Conservation (phyloP, 495 filamentous ascomycete species). For the Ramalina intermedia region DNA sequence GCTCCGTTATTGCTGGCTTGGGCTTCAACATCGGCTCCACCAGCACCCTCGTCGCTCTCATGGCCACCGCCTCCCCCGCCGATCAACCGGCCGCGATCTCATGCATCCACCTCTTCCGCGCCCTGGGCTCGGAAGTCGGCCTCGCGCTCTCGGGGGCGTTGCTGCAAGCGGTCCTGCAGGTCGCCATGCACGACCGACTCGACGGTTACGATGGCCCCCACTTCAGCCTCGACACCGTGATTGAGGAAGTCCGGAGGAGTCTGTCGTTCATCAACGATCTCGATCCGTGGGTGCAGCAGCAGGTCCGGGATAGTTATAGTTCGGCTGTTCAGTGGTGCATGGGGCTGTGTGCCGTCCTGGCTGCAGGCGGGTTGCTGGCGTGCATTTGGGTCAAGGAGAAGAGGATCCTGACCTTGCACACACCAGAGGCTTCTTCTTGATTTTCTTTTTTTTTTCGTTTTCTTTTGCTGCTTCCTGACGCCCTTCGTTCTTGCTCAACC, state of each 20-base stretch:
- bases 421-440: too few relatives aligned
- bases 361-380: neutral
- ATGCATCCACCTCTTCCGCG: conserved; percentile 2
- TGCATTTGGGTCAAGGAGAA: neutral
- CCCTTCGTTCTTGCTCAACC: too few relatives aligned
- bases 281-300: neutral
- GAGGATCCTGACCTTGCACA: neutral
- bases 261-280: neutral
- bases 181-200: neutral
- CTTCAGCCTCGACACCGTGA: neutral
- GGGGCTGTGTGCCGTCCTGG: neutral
- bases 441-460: too few relatives aligned
- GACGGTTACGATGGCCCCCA: neutral
- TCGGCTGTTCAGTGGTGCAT: neutral
- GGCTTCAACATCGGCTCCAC: neutral
- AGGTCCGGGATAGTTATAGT: neutral
- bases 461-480: too few relatives aligned
- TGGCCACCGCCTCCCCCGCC: neutral
- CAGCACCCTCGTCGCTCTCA: conserved; percentile 1
- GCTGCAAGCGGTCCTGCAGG: neutral
- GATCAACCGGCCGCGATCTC: neutral
- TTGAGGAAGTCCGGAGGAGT: neutral
- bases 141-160: neutral
- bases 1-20: neutral
- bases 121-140: neutral